Percentiles rank a stretch among this genome's conserved stretches.
Conservation (phyloP, 2,329 filamentous ascomycete species). For the Verticillium albo-atrum region DNA sequence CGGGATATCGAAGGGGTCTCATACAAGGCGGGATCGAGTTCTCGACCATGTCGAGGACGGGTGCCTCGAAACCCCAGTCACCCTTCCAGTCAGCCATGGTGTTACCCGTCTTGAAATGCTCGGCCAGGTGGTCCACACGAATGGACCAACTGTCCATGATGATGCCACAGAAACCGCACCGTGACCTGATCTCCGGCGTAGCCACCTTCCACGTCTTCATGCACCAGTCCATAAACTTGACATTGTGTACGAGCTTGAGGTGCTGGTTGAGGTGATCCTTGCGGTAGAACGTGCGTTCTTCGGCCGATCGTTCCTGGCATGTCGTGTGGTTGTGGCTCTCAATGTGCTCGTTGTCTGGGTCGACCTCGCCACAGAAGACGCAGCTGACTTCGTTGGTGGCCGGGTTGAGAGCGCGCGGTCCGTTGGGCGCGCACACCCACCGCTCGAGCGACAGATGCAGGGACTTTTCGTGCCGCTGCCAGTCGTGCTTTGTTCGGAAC, state of each 20-base stretch:
- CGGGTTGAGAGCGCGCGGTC: conserved; percentile 50
- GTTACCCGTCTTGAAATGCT: conserved; percentile 62
- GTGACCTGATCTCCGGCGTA: conserved; percentile 56
- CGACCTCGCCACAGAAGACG: conserved; percentile 53
- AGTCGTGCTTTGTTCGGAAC: conserved; percentile 65
- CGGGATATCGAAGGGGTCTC: conserved; percentile 31
- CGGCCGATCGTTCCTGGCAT: conserved; percentile 60
- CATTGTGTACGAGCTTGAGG: conserved; percentile 56
- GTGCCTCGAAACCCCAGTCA: conserved; percentile 62
- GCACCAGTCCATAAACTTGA: conserved; percentile 59
- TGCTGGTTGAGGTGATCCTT: conserved; percentile 67
- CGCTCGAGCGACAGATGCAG: conserved; percentile 59
- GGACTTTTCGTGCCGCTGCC: conserved; percentile 68
- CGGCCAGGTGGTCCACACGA: conserved; percentile 59
- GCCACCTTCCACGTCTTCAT: conserved; percentile 61
- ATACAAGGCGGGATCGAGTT: conserved; percentile 63
- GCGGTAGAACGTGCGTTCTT: conserved; percentile 61
- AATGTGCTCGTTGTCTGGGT: conserved; percentile 51
- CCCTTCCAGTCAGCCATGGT: conserved; percentile 68
- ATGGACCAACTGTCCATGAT: conserved; percentile 58
- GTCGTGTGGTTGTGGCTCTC: conserved; percentile 56
- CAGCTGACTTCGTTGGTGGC: conserved; percentile 54
- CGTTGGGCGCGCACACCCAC: conserved; percentile 61
- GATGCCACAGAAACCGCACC: conserved; percentile 62
- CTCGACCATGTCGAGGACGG: conserved; percentile 59